These are phyloP conservation scores for Botryobasidium botryosum DNA, from an alignment of 768 basidiomycete species.

Conservation along the genomic window DNA sequence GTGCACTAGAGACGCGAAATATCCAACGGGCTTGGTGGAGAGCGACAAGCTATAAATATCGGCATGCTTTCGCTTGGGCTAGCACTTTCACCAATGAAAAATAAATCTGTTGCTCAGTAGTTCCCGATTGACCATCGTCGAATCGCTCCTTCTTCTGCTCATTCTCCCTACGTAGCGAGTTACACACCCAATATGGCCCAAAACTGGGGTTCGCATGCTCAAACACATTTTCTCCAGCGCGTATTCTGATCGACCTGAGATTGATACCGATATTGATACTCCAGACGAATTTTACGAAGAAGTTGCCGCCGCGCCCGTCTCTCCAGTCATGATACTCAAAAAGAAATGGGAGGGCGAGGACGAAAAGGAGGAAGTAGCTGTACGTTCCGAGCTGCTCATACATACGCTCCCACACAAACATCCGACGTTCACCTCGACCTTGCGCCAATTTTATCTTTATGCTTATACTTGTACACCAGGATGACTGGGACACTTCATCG, in stretches of 20 bases:
- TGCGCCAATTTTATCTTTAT: no score
- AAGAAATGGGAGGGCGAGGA: slow-evolving; percentile 86
- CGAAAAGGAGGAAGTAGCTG: slow-evolving; percentile 68
- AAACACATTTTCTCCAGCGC: slow-evolving; percentile 2
- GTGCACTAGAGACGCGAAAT: slow-evolving; percentile 47
- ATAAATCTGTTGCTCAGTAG: no score
- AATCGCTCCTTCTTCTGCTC: no score
- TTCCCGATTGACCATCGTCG: no score
- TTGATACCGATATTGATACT: background rate
- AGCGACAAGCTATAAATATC: no score
- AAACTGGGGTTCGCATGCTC: no score
- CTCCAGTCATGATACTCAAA: slow-evolving; percentile 21
- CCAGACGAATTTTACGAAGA: slow-evolving; percentile 26
- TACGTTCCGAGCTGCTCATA: slow-evolving; percentile 25
- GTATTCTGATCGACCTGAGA: background rate
- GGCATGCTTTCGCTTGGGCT: no score
- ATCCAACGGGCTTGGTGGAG: no score
- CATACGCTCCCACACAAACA: slow-evolving; percentile 2
- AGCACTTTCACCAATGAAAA: no score
- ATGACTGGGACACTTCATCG: slow-evolving; percentile 87
- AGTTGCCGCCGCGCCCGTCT: slow-evolving; percentile 17
- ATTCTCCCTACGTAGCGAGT: no score
- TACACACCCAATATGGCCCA: no score
- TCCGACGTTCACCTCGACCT: no score
- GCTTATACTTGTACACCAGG: slow-evolving; percentile 30